phyloP scores from a whole-genome alignment of 768 basidiomycete genomes.

The Russula vinacea region DNA sequence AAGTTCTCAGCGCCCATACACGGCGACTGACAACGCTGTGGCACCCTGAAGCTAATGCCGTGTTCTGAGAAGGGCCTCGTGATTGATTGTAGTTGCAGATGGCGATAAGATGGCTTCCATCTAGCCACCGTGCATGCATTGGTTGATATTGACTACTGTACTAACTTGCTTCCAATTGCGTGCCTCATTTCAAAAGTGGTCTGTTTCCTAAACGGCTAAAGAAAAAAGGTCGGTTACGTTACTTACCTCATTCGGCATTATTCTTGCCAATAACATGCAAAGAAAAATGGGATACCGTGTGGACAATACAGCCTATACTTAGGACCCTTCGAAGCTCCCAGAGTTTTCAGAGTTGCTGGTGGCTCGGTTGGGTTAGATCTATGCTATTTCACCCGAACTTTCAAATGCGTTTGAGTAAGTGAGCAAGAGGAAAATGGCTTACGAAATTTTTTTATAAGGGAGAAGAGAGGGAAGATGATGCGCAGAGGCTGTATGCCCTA shows the following conservation, averaged over 20 bases:
- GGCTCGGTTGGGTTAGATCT: background rate
- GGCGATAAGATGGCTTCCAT: slow-evolving; percentile 10
- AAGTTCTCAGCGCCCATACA: background rate
- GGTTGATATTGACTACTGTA: background rate
- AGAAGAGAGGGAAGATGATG: background rate
- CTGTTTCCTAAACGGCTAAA: background rate
- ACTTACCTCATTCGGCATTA: background rate
- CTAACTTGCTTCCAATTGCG: too few relatives aligned
- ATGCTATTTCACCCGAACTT: background rate
- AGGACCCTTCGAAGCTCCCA: background rate
- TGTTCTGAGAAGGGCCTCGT: background rate
- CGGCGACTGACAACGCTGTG: background rate
- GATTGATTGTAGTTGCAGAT: background rate
- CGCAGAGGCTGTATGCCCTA: background rate
- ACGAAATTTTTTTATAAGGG: too few relatives aligned
- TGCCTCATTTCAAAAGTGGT: background rate
- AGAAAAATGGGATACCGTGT: too few relatives aligned
- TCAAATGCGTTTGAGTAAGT: background rate
- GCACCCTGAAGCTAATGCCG: background rate
- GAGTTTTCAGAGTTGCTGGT: background rate
- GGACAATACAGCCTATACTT: too few relatives aligned
- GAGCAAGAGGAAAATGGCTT: background rate
- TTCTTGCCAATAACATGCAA: background rate
- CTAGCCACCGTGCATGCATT: background rate
- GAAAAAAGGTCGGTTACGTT: background rate